These are phyloP conservation scores for Talaromyces amestolkiae DNA, from an alignment of 2,329 filamentous ascomycete genomes.

Conservation along the genomic window DNA sequence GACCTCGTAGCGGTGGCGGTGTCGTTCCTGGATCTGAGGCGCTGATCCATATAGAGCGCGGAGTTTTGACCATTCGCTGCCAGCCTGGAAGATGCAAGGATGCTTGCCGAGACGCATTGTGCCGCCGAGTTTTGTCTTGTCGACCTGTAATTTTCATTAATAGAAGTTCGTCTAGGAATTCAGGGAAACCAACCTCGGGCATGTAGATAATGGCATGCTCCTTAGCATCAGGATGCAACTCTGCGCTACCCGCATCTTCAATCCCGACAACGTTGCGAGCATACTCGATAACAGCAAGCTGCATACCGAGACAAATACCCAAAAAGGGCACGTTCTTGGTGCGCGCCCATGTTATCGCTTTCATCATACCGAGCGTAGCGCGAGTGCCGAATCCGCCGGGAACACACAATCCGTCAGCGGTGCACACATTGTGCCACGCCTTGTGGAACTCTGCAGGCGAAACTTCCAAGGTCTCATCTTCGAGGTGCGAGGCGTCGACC, in stretches of 20 bases:
- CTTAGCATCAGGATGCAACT: constrained; percentile 10
- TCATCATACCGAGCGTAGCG: constrained; percentile 87
- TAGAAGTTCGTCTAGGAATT: not conserved
- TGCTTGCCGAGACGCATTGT: constrained; percentile 83
- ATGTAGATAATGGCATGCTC: constrained; percentile 82
- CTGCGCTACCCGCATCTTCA: constrained; percentile 10
- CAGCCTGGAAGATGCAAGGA: constrained; percentile 70
- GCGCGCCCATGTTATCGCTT: constrained; percentile 81
- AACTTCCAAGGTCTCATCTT: constrained; percentile 59
- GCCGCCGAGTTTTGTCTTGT: constrained; percentile 72
- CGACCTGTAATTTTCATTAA: constrained; percentile 42
- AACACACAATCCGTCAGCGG: constrained; percentile 50
- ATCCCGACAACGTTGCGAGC: constrained; percentile 53
- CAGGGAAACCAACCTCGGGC: constrained; percentile 60
- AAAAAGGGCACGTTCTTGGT: constrained; percentile 78
- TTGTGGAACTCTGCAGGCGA: constrained; percentile 66
- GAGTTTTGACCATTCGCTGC: constrained; percentile 74
- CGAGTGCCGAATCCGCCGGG: constrained; percentile 79
- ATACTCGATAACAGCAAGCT: constrained; percentile 86
- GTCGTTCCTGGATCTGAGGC: constrained; percentile 63
- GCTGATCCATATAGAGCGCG: constrained; percentile 67
- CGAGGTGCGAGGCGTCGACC: constrained; percentile 83
- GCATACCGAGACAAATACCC: constrained; percentile 89
- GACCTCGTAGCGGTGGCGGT: constrained; percentile 87
- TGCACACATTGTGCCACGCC: constrained; percentile 54